Evolutionary conservation across 2,329 filamentous ascomycete genomes (phyloP).

Genomic region (Hypomyces perniciosus): DNA sequence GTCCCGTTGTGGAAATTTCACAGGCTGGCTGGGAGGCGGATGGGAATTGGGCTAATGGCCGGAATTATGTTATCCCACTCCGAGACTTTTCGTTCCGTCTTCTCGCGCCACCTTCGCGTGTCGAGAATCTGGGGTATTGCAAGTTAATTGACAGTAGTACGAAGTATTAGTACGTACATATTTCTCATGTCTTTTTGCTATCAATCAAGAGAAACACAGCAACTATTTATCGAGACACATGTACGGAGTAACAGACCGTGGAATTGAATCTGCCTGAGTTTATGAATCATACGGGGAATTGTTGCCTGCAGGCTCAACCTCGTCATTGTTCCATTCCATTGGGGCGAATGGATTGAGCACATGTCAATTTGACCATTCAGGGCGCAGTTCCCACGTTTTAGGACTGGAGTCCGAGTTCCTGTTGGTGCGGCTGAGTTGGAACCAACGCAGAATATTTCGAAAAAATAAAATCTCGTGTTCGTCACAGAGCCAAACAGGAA

Average conservation of each 20-base stretch:
- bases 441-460: not conserved
- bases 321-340: too few species aligned
- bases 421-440: slow-evolving; percentile 8
- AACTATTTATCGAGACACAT: too few species aligned
- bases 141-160: not conserved
- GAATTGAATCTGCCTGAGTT: too few species aligned
- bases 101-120: not conserved
- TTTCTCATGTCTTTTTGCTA: too few species aligned
- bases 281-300: too few species aligned
- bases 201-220: too few species aligned
- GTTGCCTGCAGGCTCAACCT: too few species aligned
- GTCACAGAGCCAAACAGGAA: too few species aligned
- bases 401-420: not conserved
- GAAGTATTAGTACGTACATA: too few species aligned
- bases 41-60: not conserved
- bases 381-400: not conserved
- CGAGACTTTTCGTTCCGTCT: not conserved
- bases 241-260: too few species aligned
- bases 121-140: not conserved
- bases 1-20: slow-evolving; percentile 11
- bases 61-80: slow-evolving; percentile 2
- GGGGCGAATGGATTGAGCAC: not conserved
- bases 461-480: too few species aligned
- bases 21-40: not conserved
- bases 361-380: slow-evolving; percentile 1